These are phyloP conservation scores for Tritrichomonas foetus DNA, from an alignment of 208 protist species.

Conservation along the genomic window DNA sequence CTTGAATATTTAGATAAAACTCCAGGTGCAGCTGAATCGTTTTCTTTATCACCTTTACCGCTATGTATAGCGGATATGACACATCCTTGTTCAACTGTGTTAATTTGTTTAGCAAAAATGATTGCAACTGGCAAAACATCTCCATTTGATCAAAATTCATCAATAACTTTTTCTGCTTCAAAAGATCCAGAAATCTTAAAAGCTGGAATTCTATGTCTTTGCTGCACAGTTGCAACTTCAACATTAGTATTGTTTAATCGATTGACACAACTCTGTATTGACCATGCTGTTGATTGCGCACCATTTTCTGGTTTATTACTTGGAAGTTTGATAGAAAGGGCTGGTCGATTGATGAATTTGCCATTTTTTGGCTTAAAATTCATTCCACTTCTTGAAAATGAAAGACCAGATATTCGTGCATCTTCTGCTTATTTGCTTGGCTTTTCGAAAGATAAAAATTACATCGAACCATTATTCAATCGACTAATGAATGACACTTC, in stretches of 20 bases:
- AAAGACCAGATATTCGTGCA: not conserved
- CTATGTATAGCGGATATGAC: not conserved
- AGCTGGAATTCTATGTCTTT: not conserved
- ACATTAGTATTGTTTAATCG: not conserved
- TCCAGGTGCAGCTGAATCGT: not conserved
- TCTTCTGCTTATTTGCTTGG: not conserved
- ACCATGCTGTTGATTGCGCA: constrained; percentile 22
- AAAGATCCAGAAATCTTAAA: not conserved
- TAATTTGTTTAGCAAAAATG: not conserved
- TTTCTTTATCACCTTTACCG: not conserved
- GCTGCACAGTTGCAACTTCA: not conserved
- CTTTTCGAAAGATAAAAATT: no score
- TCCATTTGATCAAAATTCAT: not conserved
- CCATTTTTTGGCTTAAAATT: not conserved
- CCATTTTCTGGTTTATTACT: not conserved
- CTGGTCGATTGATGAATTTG: not conserved
- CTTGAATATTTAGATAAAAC: not conserved
- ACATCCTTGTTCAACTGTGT: not conserved
- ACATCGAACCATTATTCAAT: no score
- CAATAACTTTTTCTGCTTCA: not conserved
- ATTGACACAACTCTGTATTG: not conserved
- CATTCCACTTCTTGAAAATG: not conserved
- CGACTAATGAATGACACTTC: no score
- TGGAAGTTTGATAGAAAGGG: not conserved
- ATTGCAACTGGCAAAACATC: not conserved